Evolutionary conservation across 2,329 filamentous ascomycete genomes (phyloP), one percentile per base, ranked within the genome.

Genomic region (Alternaria rosae): DNA sequence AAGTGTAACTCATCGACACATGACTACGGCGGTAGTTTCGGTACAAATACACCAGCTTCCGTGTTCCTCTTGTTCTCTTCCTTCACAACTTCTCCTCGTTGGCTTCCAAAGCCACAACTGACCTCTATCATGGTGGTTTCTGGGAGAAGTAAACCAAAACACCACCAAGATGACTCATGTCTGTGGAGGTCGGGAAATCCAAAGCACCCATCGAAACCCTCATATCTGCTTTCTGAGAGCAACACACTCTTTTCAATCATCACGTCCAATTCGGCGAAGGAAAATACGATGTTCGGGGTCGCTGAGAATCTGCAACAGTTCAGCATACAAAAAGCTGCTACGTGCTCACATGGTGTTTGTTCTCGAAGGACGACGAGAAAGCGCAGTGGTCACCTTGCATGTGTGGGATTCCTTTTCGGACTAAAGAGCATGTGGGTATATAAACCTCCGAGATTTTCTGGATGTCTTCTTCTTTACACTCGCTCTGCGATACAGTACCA

Each of bases 21-120:
- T n/a, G n/a, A n/a, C n/a, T n/a, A n/a, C n/a, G n/a, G 15, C 0
- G 32, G 1, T 17, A n/a, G 10, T 17, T 15, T 17, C 9, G 0
- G 0, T 38, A 38, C 0, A 38, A 17, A 38, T 38, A 38, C 35
- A 6, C n/a, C 35, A 2, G 15, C 35, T 38, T 17, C 35, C 6
- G 8, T 1, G 8, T 6, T 13, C 2, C 5, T 35, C 15, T 38
- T 38, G 1, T 5, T 38, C 35, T 38, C 35, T 3, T 38, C 1
- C n/a, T 2, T 6, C 15, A 38, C 0, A 38, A 17, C n/a, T 9
- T 38, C 2, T 38, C 5, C 2, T 38, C 5, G n/a, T 0, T 17
- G 15, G 15, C 15, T 38, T 17, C 15, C 8, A 38, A 38, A n/a
- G n/a, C n/a, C n/a, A n/a, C n/a, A n/a, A n/a, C n/a, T n/a, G n/a